These are phyloP conservation scores for Malus fusca DNA, from an alignment of 306 rosid species.

Conservation along the genomic window DNA sequence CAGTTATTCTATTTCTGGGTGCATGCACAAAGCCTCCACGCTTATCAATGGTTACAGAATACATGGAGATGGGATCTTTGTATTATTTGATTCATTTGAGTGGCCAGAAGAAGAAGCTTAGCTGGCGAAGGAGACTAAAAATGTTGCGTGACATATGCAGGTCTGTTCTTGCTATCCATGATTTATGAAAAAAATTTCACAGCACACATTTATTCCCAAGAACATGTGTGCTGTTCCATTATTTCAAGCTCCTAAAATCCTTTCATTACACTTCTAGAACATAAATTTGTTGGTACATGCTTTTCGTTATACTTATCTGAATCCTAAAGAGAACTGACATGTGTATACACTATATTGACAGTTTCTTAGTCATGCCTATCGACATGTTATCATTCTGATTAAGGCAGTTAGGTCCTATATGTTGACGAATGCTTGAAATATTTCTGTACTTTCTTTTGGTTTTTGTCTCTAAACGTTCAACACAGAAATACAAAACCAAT, in stretches of 20 bases:
- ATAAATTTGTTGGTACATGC: not conserved
- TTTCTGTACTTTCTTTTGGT: not conserved
- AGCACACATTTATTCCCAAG: not conserved
- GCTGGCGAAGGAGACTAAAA: conserved; percentile 80
- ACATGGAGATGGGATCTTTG: conserved; percentile 96
- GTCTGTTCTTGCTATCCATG: conserved; percentile 30
- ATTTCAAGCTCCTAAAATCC: not conserved
- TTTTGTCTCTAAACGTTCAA: not conserved
- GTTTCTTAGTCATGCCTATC: not conserved
- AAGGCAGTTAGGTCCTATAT: not conserved
- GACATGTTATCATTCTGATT: not conserved
- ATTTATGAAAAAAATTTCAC: conserved; percentile 4
- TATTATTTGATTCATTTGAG: conserved; percentile 84
- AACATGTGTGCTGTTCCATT: not conserved
- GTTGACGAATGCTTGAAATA: not conserved
- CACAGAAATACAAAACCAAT: not conserved
- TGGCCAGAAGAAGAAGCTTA: conserved; percentile 86
- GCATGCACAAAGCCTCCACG: conserved; percentile 98
- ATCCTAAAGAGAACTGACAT: not conserved
- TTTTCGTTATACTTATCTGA: not conserved
- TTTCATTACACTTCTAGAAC: not conserved
- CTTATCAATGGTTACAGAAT: conserved; percentile 93
- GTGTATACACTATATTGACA: not conserved
- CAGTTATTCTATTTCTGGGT: conserved; percentile 98
- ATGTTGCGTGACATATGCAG: conserved; percentile 96